Evolutionary conservation across 305 asterid genomes (phyloP).

Genomic region (Fraxinus nigra): DNA sequence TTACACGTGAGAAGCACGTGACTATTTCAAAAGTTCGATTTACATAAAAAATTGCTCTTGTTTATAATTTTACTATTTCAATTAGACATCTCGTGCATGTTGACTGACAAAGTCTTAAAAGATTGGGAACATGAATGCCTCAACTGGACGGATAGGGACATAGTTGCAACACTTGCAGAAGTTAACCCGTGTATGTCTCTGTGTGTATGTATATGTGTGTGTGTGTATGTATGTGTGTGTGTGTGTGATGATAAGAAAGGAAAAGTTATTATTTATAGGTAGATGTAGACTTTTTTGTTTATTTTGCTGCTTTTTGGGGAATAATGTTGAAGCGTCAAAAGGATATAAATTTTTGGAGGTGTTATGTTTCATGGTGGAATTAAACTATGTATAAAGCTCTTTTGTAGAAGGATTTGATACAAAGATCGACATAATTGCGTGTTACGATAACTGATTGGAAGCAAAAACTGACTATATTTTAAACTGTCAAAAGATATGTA

Average conservation of each 20-base stretch:
- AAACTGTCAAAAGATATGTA: no score
- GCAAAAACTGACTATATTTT: no score
- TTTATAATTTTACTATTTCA: no score
- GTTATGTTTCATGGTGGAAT: not conserved
- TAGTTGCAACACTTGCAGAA: not conserved
- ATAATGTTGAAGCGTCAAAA: not conserved
- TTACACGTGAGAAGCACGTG: not conserved
- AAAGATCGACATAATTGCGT: no score
- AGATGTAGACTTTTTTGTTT: not conserved
- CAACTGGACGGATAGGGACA: not conserved
- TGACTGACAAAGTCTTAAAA: not conserved
- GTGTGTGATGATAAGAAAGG: not conserved
- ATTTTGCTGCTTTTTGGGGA: not conserved
- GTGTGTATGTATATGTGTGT: no score
- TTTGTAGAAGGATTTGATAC: no score
- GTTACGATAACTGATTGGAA: no score
- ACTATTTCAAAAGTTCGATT: not conserved
- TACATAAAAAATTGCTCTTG: not conserved
- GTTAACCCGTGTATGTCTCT: not conserved
- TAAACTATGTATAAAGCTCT: no score
- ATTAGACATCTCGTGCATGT: not conserved
- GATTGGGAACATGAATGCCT: not conserved
- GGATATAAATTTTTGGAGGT: not conserved
- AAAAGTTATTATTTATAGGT: not conserved
- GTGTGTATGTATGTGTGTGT: no score